Base-by-base conservation (phyloP, 257 asterid genomes). In the Solanum okadae region DNA sequence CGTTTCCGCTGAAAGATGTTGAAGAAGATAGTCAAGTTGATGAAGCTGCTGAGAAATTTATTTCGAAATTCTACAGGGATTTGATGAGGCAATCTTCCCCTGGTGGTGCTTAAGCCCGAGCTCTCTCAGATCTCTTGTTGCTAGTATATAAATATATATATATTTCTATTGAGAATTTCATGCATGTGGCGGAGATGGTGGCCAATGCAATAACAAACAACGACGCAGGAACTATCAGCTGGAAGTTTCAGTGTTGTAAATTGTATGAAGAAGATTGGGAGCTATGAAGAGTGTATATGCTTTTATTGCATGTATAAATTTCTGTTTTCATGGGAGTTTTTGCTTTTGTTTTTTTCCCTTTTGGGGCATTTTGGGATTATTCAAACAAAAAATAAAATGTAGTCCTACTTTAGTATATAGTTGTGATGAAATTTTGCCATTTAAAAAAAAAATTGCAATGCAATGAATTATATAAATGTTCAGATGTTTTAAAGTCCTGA, bases 41-140 rank as follows among this genome's bases (percentile, higher is more conserved):
- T 83, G 96, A 90, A 20, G 96, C 94, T 2, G 96, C 96, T 0
- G 98, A 94, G 88, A 90, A 90, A 91, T 95, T 94, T 18, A 95
- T 95, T 0, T 84, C 82, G 34, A 92, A 90, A 90, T 95, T 95
- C 31, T 95, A 95, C 37, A 95, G 78, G 8, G 91, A 93, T 86
- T 90, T 95, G 94, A 92, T 89, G 92, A 75, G 68, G 70, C 96
- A 95, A 67, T 89, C 89, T 88, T 87, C 89, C 1, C 88, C 86
- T 82, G 70, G 42, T 49, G 20, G 68, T 18, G n/a, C 37, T 49
- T 68, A 68, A 68, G 75, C 76, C 0, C 22, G 37, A 29, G 4
- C 25, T 16, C 78, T 31, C 40, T 61, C 70, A 0, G 3, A 63
- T 63, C 70, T 63, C 4, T n/a, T 2, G 33, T n/a, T 0, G n/a